phyloP scores from a whole-genome alignment of 2,329 filamentous ascomycete genomes.

The Chalaropsis ovoidea region DNA sequence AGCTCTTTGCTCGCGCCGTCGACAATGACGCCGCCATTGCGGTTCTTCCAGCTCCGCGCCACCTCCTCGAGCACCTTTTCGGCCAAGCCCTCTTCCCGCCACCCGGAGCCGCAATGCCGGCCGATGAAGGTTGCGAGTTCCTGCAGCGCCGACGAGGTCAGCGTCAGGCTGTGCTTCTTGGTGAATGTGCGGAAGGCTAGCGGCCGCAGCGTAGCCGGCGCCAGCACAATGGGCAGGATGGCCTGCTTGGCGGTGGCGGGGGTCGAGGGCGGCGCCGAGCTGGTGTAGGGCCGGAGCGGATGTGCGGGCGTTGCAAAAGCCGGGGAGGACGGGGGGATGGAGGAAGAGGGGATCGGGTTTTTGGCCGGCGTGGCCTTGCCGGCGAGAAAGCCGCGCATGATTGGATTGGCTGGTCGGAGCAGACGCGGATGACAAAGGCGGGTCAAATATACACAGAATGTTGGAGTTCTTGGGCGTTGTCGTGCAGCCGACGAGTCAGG shows the following conservation, averaged over 20 bases:
- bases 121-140: constrained; percentile 83
- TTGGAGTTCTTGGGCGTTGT: neutral
- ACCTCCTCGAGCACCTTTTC: constrained; percentile 89
- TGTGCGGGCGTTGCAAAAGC: constrained; percentile 81
- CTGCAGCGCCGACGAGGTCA: constrained; percentile 77
- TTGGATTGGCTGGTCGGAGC: neutral
- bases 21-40: constrained; percentile 81
- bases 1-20: constrained; percentile 68
- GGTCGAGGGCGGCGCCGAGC: constrained; percentile 32
- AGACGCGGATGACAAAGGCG: neutral
- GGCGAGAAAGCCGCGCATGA: constrained; percentile 26
- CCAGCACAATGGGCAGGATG: constrained; percentile 80
- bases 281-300: constrained; percentile 57
- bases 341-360: constrained; percentile 38
- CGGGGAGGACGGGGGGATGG: constrained; percentile 77
- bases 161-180: constrained; percentile 90
- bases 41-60: constrained; percentile 82
- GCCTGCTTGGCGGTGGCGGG: constrained; percentile 31
- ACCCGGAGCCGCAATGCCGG: constrained; percentile 86
- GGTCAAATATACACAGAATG: neutral
- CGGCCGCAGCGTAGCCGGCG: constrained; percentile 74
- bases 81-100: constrained; percentile 88
- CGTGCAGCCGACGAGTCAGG: neutral
- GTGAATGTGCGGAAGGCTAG: constrained; percentile 93
- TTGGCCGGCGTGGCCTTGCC: constrained; percentile 26